These are phyloP conservation scores for Fonsecaea monophora DNA, from an alignment of 2,329 filamentous ascomycete genomes.

Conservation along the genomic window DNA sequence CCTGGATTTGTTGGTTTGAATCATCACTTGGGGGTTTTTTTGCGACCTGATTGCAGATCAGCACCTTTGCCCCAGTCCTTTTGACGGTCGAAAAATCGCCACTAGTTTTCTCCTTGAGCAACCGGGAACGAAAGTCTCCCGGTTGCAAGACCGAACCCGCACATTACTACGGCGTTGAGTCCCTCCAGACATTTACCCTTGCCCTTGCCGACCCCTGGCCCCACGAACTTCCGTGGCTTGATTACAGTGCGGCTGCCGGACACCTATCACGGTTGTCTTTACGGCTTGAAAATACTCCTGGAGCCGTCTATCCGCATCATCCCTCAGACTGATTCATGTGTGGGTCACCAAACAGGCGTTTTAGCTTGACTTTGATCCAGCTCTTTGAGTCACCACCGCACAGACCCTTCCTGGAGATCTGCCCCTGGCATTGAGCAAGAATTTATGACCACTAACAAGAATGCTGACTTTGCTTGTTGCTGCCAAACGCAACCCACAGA, in stretches of 20 bases:
- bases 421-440: not conserved
- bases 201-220: not conserved
- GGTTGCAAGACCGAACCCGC: not conserved
- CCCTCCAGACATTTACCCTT: not conserved
- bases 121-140: not conserved
- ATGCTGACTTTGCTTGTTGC: not conserved
- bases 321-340: not conserved
- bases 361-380: slow-evolving; percentile 11
- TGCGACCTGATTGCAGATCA: not conserved
- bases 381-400: not conserved
- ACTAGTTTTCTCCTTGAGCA: not conserved
- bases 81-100: not conserved
- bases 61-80: not conserved
- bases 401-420: not conserved
- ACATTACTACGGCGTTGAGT: not conserved
- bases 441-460: slow-evolving; percentile 12
- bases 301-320: slow-evolving; percentile 6
- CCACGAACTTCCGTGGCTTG: slow-evolving; percentile 13
- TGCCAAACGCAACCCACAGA: not conserved
- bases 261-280: not conserved
- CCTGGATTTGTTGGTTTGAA: slow-evolving; percentile 11
- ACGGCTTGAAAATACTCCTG: not conserved
- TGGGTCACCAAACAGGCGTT: not conserved
- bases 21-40: not conserved
- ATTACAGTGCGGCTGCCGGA: slow-evolving; percentile 5